Base-by-base conservation (phyloP, 2,329 filamentous ascomycete species). In the Leptographium flavum region DNA sequence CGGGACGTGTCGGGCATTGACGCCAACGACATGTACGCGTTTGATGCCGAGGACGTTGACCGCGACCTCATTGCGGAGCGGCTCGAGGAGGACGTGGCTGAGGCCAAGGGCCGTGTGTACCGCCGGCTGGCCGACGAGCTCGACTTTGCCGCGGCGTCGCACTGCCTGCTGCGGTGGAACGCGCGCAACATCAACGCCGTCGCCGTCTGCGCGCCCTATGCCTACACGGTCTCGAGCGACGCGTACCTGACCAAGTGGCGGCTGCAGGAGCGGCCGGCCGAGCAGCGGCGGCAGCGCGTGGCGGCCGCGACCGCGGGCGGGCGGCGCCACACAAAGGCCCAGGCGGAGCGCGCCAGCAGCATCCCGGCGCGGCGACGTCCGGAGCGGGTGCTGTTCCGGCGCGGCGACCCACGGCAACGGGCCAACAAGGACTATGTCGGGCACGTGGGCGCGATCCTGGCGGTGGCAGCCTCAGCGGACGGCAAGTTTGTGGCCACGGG, bases 41-140 rank as follows among this genome's bases (percentile, higher is more conserved):
- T 96, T 58, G 87, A 98, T 63, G 92, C 92, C 8, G 87, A 82
- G 54, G 86, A 96, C 44, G 84, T 98, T 47, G 92, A 96, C 64
- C 74, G 83, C 48, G 92, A 98, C 58, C 67, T 95, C 55, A 88
- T 98, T 56, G 87, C 90, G 36, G 85, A 94, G 61, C 72, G 88
- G 54, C 68, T 98, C 55, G 80, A 90, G 62, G 87, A 95, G 64
- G 92, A 96, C 60, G 85, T 92, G 37, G 81, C 92, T 43, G 92
- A 95, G 65, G 77, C 78, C 46, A 95, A 95, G 66, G 92, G 92
- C 47, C 82, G 83, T 55, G 74, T 94, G 42, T 96, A 94, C 65
- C 76, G 87, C 43, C 76, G 78, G 59, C 75, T 98, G 54, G 83
- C 84, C 31, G 68, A 74, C 21, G 74, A 84, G 53, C 70, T 94